Evolutionary conservation across 495 filamentous ascomycete genomes (phyloP).

Genomic region (Aspergillus ellipticus): DNA sequence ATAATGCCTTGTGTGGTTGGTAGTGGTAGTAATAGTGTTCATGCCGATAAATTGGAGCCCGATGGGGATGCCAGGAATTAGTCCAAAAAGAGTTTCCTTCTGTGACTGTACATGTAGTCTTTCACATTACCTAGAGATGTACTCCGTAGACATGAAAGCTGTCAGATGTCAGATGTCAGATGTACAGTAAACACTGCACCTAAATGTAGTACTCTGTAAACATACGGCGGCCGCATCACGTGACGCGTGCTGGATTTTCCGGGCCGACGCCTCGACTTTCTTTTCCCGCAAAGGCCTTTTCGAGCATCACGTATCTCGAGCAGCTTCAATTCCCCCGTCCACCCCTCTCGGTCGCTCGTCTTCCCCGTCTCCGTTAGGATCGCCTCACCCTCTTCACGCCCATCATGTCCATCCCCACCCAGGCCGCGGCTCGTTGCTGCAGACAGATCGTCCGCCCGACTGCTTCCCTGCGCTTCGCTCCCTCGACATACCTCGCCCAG

Average conservation of each 20-base stretch:
- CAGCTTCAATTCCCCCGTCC: slow-evolving; percentile 11
- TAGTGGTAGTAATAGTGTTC: neutral
- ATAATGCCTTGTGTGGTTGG: neutral
- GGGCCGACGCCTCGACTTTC: slow-evolving; percentile 25
- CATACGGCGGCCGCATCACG: slow-evolving; percentile 21
- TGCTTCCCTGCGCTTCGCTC: slow-evolving; percentile 43
- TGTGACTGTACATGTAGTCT: too few relatives aligned
- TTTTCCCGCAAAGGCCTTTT: slow-evolving; percentile 24
- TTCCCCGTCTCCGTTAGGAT: slow-evolving; percentile 8
- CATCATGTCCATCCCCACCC: slow-evolving; percentile 43
- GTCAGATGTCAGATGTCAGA: too few relatives aligned
- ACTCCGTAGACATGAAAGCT: too few relatives aligned
- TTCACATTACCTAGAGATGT: too few relatives aligned
- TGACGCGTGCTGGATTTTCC: slow-evolving; percentile 40
- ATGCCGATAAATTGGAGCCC: neutral
- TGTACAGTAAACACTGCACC: too few relatives aligned
- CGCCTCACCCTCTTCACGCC: slow-evolving; percentile 2
- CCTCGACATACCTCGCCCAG: slow-evolving; percentile 41
- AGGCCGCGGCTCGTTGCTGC: slow-evolving; percentile 44
- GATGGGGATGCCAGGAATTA: neutral
- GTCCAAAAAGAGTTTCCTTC: neutral
- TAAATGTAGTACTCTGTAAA: neutral
- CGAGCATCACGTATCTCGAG: slow-evolving; percentile 12
- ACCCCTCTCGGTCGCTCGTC: slow-evolving; percentile 9
- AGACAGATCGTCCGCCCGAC: slow-evolving; percentile 46